A percentile compares a stretch with the other conserved stretches of the same genome.
phyloP scores from a whole-genome alignment of 352 stramenopile species.

The Globisporangium sylvaticum region DNA sequence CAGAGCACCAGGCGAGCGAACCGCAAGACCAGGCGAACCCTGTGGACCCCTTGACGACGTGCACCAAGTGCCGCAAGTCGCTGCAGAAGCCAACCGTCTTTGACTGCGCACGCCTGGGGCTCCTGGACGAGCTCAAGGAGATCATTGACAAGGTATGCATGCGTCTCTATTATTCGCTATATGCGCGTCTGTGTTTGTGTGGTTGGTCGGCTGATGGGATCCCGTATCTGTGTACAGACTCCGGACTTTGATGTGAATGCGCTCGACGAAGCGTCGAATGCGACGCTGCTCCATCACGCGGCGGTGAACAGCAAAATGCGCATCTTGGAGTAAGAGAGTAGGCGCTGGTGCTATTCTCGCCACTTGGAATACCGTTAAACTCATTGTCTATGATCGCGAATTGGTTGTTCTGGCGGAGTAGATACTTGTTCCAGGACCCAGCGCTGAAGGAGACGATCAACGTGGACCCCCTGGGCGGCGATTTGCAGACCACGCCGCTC shows the following conservation, averaged over 20 bases:
- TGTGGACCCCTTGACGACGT: conserved; percentile 12
- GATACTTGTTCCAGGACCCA: conserved; percentile 47
- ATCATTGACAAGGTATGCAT: conserved; percentile 25
- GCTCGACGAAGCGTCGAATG: conserved; percentile 40
- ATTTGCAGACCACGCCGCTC: conserved; percentile 62
- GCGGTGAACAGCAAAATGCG: conserved; percentile 81
- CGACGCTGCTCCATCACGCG: conserved; percentile 72
- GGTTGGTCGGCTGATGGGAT: not conserved
- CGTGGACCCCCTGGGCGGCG: conserved; percentile 50
- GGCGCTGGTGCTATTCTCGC: too few species aligned
- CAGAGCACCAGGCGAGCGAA: not conserved
- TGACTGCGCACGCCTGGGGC: conserved; percentile 59
- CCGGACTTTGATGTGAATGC: conserved; percentile 55
- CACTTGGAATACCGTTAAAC: not conserved
- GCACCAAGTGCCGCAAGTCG: conserved; percentile 35
- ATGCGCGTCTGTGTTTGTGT: not conserved
- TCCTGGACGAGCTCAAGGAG: conserved; percentile 53
- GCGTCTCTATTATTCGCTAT: not conserved
- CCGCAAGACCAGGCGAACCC: not conserved
- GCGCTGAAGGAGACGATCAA: conserved; percentile 26
- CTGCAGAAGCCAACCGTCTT: conserved; percentile 40
- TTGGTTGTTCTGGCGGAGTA: conserved; percentile 16
- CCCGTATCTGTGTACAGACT: conserved; percentile 22
- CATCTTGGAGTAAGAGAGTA: conserved; percentile 47
- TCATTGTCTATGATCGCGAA: not conserved